phyloP scores from a whole-genome alignment of 1,284 basidiomycete species.

The Cutaneotrichosporon spelunceum region DNA sequence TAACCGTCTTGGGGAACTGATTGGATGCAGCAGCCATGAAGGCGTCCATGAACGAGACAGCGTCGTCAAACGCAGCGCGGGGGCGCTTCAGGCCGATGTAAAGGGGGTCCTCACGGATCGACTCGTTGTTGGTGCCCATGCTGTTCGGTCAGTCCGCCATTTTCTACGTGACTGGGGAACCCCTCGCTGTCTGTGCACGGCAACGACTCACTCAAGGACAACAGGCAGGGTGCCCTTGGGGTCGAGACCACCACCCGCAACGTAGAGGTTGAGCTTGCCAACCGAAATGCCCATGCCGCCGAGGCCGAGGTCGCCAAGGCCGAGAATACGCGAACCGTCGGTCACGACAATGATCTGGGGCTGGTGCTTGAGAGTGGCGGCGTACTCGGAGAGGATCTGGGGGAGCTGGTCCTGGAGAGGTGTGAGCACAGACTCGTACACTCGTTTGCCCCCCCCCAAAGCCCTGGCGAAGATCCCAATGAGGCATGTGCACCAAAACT shows the following conservation, averaged over 20 bases:
- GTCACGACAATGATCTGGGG: slow-evolving; percentile 82
- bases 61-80: slow-evolving; percentile 62
- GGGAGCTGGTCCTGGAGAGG: slow-evolving; percentile 56
- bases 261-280: slow-evolving; percentile 87
- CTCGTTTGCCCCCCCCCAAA: neutral
- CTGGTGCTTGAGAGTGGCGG: slow-evolving; percentile 60
- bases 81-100: slow-evolving; percentile 80
- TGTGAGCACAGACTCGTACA: slow-evolving; percentile 8
- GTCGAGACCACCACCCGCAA: slow-evolving; percentile 78
- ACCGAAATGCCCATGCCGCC: slow-evolving; percentile 81
- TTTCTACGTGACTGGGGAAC: neutral
- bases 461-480: neutral
- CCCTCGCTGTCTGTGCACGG: slow-evolving; percentile 25
- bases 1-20: slow-evolving; percentile 71
- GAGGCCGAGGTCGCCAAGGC: slow-evolving; percentile 76
- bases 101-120: slow-evolving; percentile 77
- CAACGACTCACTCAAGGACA: slow-evolving; percentile 53
- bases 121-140: slow-evolving; percentile 82
- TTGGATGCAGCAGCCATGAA: slow-evolving; percentile 78
- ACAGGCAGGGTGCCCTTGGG: slow-evolving; percentile 83
- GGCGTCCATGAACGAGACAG: slow-evolving; percentile 79
- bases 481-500: neutral
- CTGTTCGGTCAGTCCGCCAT: slow-evolving; percentile 23
- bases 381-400: slow-evolving; percentile 46
- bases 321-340: slow-evolving; percentile 89